Evolutionary conservation across 192 early-diverging fungal genomes (phyloP).

Genomic region (Umbelopsis sp.): DNA sequence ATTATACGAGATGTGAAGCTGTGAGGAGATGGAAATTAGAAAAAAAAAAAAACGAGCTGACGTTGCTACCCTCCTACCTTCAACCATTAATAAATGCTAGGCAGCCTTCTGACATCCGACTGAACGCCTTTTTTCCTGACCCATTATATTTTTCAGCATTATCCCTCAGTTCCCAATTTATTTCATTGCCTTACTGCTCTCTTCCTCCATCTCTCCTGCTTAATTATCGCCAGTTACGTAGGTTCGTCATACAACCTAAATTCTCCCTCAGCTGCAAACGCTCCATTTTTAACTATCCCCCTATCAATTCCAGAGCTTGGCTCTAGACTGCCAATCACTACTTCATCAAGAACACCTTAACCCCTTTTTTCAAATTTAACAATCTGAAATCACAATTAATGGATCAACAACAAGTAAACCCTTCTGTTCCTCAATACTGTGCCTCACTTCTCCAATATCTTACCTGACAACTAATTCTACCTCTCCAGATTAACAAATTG

Average conservation of each 20-base stretch:
- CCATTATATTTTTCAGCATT: neutral
- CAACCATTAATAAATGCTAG: neutral
- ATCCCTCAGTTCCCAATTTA: neutral
- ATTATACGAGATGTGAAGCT: neutral
- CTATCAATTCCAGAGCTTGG: neutral
- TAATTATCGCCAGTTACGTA: neutral
- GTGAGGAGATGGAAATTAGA: neutral
- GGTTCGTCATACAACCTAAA: neutral
- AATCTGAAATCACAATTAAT: neutral
- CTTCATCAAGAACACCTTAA: neutral
- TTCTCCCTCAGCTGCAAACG: neutral
- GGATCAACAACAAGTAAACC: conserved; percentile 1
- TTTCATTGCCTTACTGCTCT: neutral
- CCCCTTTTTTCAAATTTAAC: neutral
- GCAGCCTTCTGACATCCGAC: conserved; percentile 10
- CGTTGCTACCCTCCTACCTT: neutral
- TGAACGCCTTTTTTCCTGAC: neutral
- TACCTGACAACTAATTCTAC: neutral
- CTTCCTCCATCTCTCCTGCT: neutral
- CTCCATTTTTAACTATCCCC: neutral
- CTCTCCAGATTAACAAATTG: neutral
- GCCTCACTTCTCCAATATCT: neutral
- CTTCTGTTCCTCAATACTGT: neutral
- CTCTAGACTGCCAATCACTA: conserved; percentile 15
- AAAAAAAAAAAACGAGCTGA: neutral